Conservation (phyloP, 441 rosid species). For the Rhodomyrtus psidioides region DNA sequence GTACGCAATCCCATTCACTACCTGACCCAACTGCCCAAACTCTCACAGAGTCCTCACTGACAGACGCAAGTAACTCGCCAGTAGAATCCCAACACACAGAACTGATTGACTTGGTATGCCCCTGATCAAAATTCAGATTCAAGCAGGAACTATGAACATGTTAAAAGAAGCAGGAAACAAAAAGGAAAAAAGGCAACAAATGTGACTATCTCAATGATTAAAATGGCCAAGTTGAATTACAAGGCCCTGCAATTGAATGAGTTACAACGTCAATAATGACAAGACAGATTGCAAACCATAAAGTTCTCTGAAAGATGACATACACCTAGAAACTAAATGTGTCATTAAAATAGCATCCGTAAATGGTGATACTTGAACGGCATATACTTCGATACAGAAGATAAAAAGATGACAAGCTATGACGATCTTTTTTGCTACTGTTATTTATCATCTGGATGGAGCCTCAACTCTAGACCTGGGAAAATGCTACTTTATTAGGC, state of each 20-base stretch:
- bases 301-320: background rate
- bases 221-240: background rate
- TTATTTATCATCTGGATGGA: background rate
- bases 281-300: background rate
- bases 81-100: constrained; percentile 32
- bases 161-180: background rate
- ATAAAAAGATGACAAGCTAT: background rate
- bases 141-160: background rate
- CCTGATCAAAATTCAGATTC: constrained; percentile 5
- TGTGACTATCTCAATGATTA: background rate
- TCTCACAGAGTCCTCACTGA: constrained; percentile 30
- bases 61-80: constrained; percentile 32
- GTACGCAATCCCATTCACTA: constrained; percentile 19
- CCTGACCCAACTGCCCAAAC: constrained; percentile 26
- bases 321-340: background rate
- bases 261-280: background rate
- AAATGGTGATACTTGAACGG: background rate
- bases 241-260: background rate
- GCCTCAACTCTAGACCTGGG: background rate
- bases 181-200: background rate
- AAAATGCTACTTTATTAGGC: background rate
- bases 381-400: background rate
- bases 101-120: constrained; percentile 21
- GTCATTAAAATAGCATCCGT: background rate
- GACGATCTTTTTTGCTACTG: background rate